Percentiles rank a stretch among this genome's conserved stretches.
phyloP scores from a whole-genome alignment of 257 asterid genomes.

The Datura wrightii region DNA sequence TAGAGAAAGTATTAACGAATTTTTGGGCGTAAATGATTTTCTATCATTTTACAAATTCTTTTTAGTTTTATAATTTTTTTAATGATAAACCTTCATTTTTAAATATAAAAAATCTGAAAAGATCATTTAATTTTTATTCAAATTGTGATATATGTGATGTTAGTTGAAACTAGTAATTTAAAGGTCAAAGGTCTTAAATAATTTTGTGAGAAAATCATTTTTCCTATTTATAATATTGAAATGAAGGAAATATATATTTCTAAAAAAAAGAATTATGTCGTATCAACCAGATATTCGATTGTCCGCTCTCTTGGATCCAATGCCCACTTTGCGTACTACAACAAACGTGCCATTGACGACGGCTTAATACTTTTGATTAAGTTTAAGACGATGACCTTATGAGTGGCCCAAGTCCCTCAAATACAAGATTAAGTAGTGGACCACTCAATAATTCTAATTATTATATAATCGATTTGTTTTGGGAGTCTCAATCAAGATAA shows the following conservation, averaged over 20 bases:
- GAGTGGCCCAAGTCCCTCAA: not conserved
- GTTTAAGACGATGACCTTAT: not conserved
- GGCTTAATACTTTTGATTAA: not conserved
- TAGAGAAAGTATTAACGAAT: too few relatives aligned
- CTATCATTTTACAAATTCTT: too few relatives aligned
- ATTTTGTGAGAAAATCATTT: not conserved
- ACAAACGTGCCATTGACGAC: not conserved
- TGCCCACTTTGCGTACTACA: not conserved
- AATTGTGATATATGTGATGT: too few relatives aligned
- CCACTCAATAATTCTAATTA: constrained; percentile 30
- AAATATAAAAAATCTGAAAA: too few relatives aligned
- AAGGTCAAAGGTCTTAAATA: too few relatives aligned
- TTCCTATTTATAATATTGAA: not conserved
- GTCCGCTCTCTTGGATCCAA: not conserved
- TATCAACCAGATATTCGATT: not conserved
- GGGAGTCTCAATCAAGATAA: constrained; percentile 18
- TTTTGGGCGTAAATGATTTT: too few relatives aligned
- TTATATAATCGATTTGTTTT: not conserved
- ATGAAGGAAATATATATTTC: not conserved
- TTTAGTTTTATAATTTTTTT: too few relatives aligned
- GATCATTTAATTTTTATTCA: too few relatives aligned
- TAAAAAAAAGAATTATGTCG: not conserved
- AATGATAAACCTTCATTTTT: too few relatives aligned
- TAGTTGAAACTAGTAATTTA: too few relatives aligned
- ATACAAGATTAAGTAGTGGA: constrained; percentile 10